Percentiles rank a stretch among this genome's conserved stretches.
These are phyloP conservation scores for Acacia concinna DNA, from an alignment of 331 rosid species.

Conservation along the genomic window DNA sequence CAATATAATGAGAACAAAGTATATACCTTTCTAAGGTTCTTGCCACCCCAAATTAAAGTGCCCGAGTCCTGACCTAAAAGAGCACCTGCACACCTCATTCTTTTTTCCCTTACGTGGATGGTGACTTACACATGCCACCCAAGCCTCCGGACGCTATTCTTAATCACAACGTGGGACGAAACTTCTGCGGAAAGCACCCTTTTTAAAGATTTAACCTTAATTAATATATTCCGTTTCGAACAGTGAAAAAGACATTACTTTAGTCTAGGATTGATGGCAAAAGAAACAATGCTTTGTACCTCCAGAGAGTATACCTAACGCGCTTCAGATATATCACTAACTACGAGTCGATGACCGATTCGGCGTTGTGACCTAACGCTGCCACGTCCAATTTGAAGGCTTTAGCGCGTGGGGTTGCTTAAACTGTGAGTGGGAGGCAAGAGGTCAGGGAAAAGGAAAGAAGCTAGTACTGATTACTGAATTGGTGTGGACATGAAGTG, in stretches of 20 bases:
- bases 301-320: not conserved
- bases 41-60: not conserved
- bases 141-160: conserved; percentile 5
- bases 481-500: not conserved
- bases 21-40: conserved; percentile 26
- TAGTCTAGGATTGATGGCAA: not conserved
- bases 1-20: not conserved
- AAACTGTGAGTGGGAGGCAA: conserved; percentile 18
- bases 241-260: not conserved
- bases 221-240: not conserved
- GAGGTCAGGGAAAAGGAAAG: not conserved
- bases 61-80: conserved; percentile 6
- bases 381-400: conserved; percentile 1
- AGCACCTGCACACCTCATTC: not conserved
- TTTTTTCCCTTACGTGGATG: not conserved
- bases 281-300: too few species aligned
- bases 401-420: conserved; percentile 15
- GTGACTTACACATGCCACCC: conserved; percentile 32
- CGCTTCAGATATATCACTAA: not conserved
- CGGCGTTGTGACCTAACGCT: too few species aligned
- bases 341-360: not conserved
- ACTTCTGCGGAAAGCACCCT: conserved; percentile 17
- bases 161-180: conserved; percentile 15
- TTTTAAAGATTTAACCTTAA: not conserved
- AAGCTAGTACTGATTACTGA: not conserved